Percentiles rank a stretch among this genome's conserved stretches.
Evolutionary conservation across 805 yeast genomes (phyloP).

Genomic region (Suhomyces canberraensis): DNA sequence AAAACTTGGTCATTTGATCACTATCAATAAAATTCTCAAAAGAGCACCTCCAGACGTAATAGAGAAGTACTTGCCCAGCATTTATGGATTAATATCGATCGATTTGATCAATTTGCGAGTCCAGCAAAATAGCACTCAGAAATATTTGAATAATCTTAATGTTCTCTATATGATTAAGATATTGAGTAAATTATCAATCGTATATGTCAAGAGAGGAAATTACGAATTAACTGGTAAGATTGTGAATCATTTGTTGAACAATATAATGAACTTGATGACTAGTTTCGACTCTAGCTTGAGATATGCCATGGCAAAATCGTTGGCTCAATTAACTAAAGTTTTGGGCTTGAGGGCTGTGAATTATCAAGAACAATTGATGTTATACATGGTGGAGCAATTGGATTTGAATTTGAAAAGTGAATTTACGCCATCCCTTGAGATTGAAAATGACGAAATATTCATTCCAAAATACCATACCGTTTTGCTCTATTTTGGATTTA

Average conservation of each 20-base stretch:
- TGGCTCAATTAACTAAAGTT: slow-evolving; percentile 46
- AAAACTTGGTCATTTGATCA: slow-evolving; percentile 40
- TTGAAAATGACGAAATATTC: slow-evolving; percentile 31
- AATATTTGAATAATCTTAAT: slow-evolving; percentile 12
- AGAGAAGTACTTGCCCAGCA: slow-evolving; percentile 7
- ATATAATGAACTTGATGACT: slow-evolving; percentile 32
- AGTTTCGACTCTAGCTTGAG: slow-evolving; percentile 54
- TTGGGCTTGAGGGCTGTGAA: slow-evolving; percentile 32
- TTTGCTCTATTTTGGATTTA: slow-evolving; percentile 52
- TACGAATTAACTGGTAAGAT: slow-evolving; percentile 46
- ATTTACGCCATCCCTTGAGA: slow-evolving; percentile 8
- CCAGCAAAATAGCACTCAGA: slow-evolving; percentile 7
- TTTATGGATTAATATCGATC: slow-evolving; percentile 14
- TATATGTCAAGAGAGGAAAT: slow-evolving; percentile 17
- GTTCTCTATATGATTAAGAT: slow-evolving; percentile 32
- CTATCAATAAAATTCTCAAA: slow-evolving; percentile 38
- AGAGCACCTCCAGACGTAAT: slow-evolving; percentile 11
- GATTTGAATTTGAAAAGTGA: slow-evolving; percentile 17
- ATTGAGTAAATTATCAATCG: slow-evolving; percentile 34
- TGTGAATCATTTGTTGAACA: slow-evolving; percentile 44
- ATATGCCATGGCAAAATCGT: slow-evolving; percentile 62
- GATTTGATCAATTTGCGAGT: slow-evolving; percentile 15
- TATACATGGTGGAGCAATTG: slow-evolving; percentile 29
- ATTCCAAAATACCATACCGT: slow-evolving; percentile 55
- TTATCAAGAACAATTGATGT: slow-evolving; percentile 42